Evolutionary conservation across 306 rosid genomes (phyloP).

Genomic region (Acacia confusa): DNA sequence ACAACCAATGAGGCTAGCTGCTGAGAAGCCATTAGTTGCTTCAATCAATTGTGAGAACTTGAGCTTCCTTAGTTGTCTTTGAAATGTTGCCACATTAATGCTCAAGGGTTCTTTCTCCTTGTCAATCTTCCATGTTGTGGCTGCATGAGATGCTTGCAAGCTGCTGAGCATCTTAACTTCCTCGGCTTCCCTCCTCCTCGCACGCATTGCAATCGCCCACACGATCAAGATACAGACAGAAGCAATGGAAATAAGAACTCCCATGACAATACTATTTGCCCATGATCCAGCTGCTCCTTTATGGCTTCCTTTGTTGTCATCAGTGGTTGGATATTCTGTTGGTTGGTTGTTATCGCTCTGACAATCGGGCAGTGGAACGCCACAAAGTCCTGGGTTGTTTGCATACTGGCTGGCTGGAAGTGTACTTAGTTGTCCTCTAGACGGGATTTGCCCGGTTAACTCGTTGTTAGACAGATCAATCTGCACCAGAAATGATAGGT

Average conservation of each 20-base stretch:
- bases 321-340: slow-evolving; percentile 39
- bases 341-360: slow-evolving; percentile 48
- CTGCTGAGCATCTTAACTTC: slow-evolving; percentile 92
- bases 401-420: slow-evolving; percentile 92
- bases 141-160: slow-evolving; percentile 86
- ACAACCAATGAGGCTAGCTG: slow-evolving; percentile 85
- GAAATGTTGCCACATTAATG: slow-evolving; percentile 95
- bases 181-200: slow-evolving; percentile 76
- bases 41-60: slow-evolving; percentile 93
- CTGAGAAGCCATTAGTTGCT: slow-evolving; percentile 98
- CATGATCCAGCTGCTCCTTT: slow-evolving; percentile 58
- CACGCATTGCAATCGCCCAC: slow-evolving; percentile 92
- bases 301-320: slow-evolving; percentile 42
- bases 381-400: slow-evolving; percentile 93
- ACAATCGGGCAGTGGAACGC: slow-evolving; percentile 87
- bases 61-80: slow-evolving; percentile 91
- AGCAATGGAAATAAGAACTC: slow-evolving; percentile 81
- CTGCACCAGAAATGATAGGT: slow-evolving; percentile 87
- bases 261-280: slow-evolving; percentile 86
- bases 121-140: slow-evolving; percentile 97
- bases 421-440: slow-evolving; percentile 88
- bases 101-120: slow-evolving; percentile 93
- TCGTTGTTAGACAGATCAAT: slow-evolving; percentile 89
- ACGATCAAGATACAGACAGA: slow-evolving; percentile 76
- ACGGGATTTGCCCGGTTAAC: slow-evolving; percentile 84